Evolutionary conservation across 805 yeast genomes (phyloP), one percentile per base, ranked within the genome.

Genomic region (Lipomyces lipofer): DNA sequence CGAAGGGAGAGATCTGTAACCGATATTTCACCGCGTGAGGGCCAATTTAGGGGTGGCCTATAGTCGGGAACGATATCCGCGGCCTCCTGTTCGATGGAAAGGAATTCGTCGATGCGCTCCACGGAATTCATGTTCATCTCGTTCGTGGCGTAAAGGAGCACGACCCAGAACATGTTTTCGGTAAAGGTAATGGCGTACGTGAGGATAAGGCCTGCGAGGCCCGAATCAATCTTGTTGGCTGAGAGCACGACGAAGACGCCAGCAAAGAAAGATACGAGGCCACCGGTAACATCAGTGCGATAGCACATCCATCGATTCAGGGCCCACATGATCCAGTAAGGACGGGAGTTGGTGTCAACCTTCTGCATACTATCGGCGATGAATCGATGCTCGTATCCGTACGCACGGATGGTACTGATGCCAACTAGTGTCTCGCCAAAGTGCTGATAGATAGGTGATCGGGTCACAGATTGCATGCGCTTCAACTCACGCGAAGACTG

Each of bases 61-160:
- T 79, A 78, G 59, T 79, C 85, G 21, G 83, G 83, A 35, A 81
- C 71, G 24, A 78, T 73, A 49, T 75, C 79, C 2, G 88, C 81
- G 13, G 97, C 95, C 67, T 94, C 99, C 70, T 86, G 91, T 28
- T 88, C 97, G 52, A 92, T 81, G 10, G 35, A 17, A 71, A 86
- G 76, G 67, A 88, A 94, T 69, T 92, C 99, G 66, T 84, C 84
- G 57, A 94, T 75, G 72, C 99, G 84, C 73, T 94, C 99, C 25
- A 91, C 96, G 4, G 98, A 88, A 73, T 94, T 94, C 96, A 94
- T 89, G 66, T 87, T 85, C 86, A 94, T 89, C 74, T 92, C 99
- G 56, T 90, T 84, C 63, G 80, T 81, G 6, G 97, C 87, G 67
- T 91, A 91, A 66, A 88, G 78, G 70, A 98, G 83, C 30, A 94